These are phyloP conservation scores for Thozetella sp. DNA, from an alignment of 495 filamentous ascomycete genomes.

Conservation along the genomic window DNA sequence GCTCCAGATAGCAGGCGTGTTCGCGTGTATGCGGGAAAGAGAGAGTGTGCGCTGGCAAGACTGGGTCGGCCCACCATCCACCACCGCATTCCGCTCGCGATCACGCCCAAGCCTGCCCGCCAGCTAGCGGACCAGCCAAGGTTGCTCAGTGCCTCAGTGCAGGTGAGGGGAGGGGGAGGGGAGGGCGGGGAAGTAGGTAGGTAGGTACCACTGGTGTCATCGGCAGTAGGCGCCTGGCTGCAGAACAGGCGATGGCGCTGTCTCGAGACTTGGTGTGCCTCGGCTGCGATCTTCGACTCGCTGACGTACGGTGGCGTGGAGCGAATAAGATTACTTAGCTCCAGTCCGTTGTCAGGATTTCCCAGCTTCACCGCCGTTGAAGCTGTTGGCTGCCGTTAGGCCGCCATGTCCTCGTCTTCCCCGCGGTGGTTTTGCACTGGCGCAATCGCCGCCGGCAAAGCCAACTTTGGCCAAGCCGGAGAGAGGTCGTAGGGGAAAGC, in stretches of 20 bases:
- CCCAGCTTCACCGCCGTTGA: conserved; percentile 7
- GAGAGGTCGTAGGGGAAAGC: too few species aligned
- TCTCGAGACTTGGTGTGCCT: background rate
- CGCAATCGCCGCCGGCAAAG: background rate
- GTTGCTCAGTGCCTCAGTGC: background rate
- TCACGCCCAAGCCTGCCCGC: background rate
- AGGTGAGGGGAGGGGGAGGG: background rate
- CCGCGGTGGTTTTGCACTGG: conserved; percentile 1
- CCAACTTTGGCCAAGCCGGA: too few species aligned
- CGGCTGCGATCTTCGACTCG: background rate
- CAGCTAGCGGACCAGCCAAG: too few species aligned
- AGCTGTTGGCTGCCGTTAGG: conserved; percentile 2
- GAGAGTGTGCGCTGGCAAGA: background rate
- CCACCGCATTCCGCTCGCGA: background rate
- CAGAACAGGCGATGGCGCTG: background rate
- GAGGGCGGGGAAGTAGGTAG: background rate
- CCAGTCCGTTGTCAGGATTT: background rate
- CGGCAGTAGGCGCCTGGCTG: background rate
- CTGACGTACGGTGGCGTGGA: conserved; percentile 2
- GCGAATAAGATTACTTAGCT: conserved; percentile 1
- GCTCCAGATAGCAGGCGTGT: background rate
- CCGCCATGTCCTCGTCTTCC: background rate
- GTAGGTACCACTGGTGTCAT: background rate
- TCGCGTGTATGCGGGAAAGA: background rate
- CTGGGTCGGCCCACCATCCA: background rate